phyloP scores from a whole-genome alignment of 2,329 filamentous ascomycete genomes.

The Clarireedia homoeocarpa region DNA sequence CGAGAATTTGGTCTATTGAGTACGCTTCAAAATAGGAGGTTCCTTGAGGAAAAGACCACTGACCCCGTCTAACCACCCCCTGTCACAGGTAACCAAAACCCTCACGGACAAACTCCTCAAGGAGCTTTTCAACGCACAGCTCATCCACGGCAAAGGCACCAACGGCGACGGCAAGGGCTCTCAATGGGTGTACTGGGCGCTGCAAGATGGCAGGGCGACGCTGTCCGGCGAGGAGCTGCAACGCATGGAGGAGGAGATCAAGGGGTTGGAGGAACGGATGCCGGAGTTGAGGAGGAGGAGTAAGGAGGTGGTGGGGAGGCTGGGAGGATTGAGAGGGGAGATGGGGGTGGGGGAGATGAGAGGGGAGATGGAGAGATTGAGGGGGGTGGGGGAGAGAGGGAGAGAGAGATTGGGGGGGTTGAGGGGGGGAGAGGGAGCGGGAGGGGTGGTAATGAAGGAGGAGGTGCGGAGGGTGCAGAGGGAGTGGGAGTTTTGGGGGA shows the following conservation, averaged over 20 bases:
- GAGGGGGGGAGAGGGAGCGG: conserved; percentile 26
- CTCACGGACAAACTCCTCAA: conserved; percentile 53
- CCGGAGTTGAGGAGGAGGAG: conserved; percentile 31
- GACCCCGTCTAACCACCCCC: not conserved
- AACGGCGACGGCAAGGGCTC: conserved; percentile 27
- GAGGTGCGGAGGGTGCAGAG: conserved; percentile 39
- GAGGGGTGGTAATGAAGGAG: conserved; percentile 37
- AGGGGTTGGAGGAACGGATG: conserved; percentile 31
- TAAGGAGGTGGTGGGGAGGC: conserved; percentile 37
- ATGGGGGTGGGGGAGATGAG: conserved; percentile 39
- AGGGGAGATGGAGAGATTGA: conserved; percentile 34
- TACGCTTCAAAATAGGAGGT: not conserved
- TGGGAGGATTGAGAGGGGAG: conserved; percentile 38
- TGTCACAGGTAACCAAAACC: conserved; percentile 33
- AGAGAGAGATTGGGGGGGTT: conserved; percentile 32
- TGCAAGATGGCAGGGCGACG: conserved; percentile 13
- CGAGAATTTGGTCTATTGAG: not conserved
- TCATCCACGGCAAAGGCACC: conserved; percentile 44
- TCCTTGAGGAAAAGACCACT: not conserved
- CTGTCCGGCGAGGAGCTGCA: conserved; percentile 40
- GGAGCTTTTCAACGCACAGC: conserved; percentile 51
- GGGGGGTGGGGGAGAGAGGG: conserved; percentile 32
- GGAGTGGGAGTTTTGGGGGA: conserved; percentile 22
- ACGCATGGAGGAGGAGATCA: conserved; percentile 40
- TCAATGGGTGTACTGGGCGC: conserved; percentile 29